These are phyloP conservation scores for Mortierella hygrophila DNA, from an alignment of 192 early-diverging fungal genomes.

Conservation along the genomic window DNA sequence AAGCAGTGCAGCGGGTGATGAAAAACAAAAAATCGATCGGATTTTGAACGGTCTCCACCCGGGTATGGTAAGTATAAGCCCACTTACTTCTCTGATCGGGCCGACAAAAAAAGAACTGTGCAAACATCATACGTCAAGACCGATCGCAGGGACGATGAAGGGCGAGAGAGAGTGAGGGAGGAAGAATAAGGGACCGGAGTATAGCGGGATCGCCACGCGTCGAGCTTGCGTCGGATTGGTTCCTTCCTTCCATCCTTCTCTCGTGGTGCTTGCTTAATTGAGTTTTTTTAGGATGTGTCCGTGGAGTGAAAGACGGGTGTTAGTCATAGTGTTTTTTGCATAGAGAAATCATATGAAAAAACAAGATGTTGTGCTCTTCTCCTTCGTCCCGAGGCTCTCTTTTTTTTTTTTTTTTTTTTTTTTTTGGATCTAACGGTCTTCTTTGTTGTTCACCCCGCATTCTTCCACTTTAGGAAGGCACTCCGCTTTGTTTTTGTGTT, in stretches of 20 bases:
- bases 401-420: not conserved
- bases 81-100: not conserved
- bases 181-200: not conserved
- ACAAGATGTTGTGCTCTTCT: not conserved
- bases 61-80: not conserved
- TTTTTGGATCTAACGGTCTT: not conserved
- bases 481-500: not conserved
- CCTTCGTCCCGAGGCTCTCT: not conserved
- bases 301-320: not conserved
- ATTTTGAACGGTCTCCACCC: not conserved
- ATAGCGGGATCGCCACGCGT: not conserved
- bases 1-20: not conserved
- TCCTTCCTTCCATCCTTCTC: not conserved
- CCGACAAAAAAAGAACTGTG: not conserved
- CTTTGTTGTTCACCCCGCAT: not conserved
- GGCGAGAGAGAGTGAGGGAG: not conserved
- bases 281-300: not conserved
- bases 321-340: not conserved
- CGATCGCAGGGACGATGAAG: not conserved
- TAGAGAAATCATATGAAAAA: not conserved
- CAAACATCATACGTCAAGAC: not conserved
- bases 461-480: conserved; percentile 3
- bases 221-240: conserved; percentile 2
- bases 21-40: not conserved
- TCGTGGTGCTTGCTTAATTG: not conserved